phyloP scores from a whole-genome alignment of 306 rosid species.

The Casuarina glauca region DNA sequence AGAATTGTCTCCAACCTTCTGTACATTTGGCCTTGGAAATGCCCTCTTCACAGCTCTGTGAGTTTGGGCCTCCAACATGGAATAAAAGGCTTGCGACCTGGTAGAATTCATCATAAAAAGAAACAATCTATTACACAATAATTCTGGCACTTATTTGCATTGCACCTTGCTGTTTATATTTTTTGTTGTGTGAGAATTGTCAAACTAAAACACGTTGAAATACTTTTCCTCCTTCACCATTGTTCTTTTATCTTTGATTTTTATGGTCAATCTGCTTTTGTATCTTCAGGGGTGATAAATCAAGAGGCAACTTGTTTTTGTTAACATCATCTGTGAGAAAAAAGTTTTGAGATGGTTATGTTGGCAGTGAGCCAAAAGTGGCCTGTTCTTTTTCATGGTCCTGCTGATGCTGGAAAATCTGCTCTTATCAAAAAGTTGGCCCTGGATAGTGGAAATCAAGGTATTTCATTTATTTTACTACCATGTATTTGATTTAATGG shows the following conservation, averaged over 20 bases:
- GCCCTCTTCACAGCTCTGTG: conserved; percentile 35
- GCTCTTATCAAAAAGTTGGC: conserved; percentile 78
- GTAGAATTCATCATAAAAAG: conserved; percentile 32
- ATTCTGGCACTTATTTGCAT: not conserved
- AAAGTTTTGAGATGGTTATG: conserved; percentile 66
- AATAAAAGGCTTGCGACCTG: conserved; percentile 44
- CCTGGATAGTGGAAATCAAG: conserved; percentile 47
- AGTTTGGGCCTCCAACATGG: conserved; percentile 48
- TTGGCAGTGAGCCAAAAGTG: conserved; percentile 80
- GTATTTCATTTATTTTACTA: conserved; percentile 25
- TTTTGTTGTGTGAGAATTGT: not conserved
- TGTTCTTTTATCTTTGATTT: conserved; percentile 19
- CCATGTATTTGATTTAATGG: not conserved
- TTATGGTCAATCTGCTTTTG: conserved; percentile 13
- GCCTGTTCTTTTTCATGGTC: conserved; percentile 86
- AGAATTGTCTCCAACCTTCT: conserved; percentile 44
- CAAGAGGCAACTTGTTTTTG: conserved; percentile 42
- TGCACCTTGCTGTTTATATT: not conserved
- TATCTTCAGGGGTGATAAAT: conserved; percentile 49
- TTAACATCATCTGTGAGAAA: conserved; percentile 60
- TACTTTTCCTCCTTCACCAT: conserved; percentile 7
- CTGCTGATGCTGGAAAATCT: conserved; percentile 86
- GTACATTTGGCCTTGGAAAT: conserved; percentile 29
- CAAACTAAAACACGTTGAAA: not conserved
- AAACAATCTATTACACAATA: not conserved